Conservation (phyloP, 495 filamentous ascomycete genomes). For the Terfezia claveryi region DNA sequence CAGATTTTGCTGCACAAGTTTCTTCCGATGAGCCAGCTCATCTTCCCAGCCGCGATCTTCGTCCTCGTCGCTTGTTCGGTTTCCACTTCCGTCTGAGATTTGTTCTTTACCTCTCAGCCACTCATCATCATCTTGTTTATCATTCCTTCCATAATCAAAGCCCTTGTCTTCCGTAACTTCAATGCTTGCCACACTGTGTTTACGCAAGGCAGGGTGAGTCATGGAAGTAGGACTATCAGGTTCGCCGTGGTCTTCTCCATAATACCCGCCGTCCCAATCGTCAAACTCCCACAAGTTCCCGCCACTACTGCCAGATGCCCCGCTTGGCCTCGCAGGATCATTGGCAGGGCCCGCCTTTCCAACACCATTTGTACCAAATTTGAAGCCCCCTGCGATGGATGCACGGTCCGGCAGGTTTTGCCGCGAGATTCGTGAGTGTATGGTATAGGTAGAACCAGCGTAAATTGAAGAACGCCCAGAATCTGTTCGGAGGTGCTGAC, state of each 20-base stretch:
- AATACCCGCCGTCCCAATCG: constrained; percentile 11
- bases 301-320: constrained; percentile 13
- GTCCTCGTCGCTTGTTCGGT: constrained; percentile 4
- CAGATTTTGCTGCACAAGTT: constrained; percentile 18
- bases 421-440: constrained; percentile 10
- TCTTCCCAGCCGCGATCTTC: constrained; percentile 19
- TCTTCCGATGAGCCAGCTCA: constrained; percentile 17
- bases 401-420: neutral
- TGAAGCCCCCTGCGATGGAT: constrained; percentile 1
- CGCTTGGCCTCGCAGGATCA: neutral
- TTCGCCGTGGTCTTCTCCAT: constrained; percentile 6
- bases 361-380: neutral
- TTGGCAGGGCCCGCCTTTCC: neutral
- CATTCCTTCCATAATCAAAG: neutral
- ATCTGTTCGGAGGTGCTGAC: constrained; percentile 61
- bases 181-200: neutral
- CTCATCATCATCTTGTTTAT: constrained; percentile 3
- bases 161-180: neutral
- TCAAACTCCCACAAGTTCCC: constrained; percentile 19
- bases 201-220: neutral
- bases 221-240: neutral
- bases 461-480: constrained; percentile 67
- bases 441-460: constrained; percentile 20
- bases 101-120: constrained; percentile 9
- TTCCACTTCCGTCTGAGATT: neutral